Percentiles rank a stretch among this genome's conserved stretches.
Conservation (phyloP, 2,329 filamentous ascomycete genomes). For the Fonsecaea nubica region DNA sequence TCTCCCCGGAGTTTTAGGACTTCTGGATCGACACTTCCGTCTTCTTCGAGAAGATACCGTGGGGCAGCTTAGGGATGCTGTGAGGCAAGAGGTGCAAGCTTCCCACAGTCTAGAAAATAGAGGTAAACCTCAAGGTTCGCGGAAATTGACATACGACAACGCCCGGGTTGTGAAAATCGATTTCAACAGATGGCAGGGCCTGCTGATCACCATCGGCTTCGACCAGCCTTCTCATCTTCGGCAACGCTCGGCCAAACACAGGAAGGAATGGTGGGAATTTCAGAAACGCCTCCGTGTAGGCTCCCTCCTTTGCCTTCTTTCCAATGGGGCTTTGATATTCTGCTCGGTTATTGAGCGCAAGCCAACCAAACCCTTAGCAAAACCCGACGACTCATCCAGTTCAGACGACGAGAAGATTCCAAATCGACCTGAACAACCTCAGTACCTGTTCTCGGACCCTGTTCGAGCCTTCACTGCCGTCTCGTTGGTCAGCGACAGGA, state of each 20-base stretch:
- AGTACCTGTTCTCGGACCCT: background rate
- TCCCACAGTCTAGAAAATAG: background rate
- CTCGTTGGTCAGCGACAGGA: background rate
- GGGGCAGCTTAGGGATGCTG: background rate
- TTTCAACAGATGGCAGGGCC: background rate
- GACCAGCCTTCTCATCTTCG: background rate
- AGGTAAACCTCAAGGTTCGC: background rate
- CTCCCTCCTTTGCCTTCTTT: constrained; percentile 5
- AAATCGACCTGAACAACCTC: background rate
- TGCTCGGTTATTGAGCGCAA: background rate
- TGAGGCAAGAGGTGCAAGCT: background rate
- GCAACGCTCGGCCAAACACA: background rate
- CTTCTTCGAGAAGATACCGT: constrained; percentile 4
- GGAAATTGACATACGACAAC: constrained; percentile 2
- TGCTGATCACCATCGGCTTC: background rate
- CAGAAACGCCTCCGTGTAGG: background rate
- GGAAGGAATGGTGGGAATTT: constrained; percentile 2
- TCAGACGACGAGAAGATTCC: background rate
- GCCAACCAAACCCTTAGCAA: background rate
- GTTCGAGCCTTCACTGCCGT: background rate
- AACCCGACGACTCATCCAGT: background rate
- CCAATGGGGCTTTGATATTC: constrained; percentile 4
- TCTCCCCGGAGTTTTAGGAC: constrained; percentile 2
- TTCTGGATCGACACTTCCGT: constrained; percentile 1
- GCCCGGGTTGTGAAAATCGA: constrained; percentile 1